Evolutionary conservation across 768 basidiomycete species (phyloP).

Genomic region (Mycena kentingensis): DNA sequence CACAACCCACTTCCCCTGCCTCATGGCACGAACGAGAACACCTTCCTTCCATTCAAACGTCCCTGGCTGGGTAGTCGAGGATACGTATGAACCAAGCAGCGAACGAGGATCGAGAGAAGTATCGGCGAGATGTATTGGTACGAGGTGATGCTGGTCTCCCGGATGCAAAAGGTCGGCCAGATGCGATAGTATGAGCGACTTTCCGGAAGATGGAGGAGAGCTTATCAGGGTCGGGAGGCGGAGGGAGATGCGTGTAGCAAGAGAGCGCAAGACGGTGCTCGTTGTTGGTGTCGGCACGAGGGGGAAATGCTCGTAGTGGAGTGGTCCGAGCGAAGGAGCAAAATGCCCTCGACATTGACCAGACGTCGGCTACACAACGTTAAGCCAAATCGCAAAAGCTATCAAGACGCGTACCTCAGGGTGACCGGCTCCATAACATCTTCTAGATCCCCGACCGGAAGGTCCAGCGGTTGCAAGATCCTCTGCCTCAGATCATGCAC

Average conservation of each 20-base stretch:
- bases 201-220: constrained; percentile 86
- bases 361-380: constrained; percentile 50
- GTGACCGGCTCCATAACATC: constrained; percentile 48
- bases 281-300: constrained; percentile 70
- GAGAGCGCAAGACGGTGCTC: constrained; percentile 53
- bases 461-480: constrained; percentile 40
- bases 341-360: constrained; percentile 64
- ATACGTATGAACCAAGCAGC: constrained; percentile 89
- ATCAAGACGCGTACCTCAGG: constrained; percentile 50
- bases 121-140: constrained; percentile 90
- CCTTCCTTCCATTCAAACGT: constrained; percentile 98
- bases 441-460: constrained; percentile 49
- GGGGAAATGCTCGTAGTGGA: constrained; percentile 29
- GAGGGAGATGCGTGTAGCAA: constrained; percentile 66
- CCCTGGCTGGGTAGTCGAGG: constrained; percentile 80
- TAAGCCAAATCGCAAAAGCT: constrained; percentile 14
- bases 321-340: constrained; percentile 55
- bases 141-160: constrained; percentile 61
- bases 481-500: constrained; percentile 52
- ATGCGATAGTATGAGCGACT: constrained; percentile 76
- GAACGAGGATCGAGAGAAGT: constrained; percentile 94
- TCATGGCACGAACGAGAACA: constrained; percentile 84
- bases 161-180: constrained; percentile 71
- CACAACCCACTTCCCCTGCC: constrained; percentile 89
- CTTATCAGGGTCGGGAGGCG: constrained; percentile 81